A percentile compares a stretch with the other conserved stretches of the same genome.
These are phyloP conservation scores for Yarrowia keelungensis DNA, from an alignment of 805 yeast genomes.

Conservation along the genomic window DNA sequence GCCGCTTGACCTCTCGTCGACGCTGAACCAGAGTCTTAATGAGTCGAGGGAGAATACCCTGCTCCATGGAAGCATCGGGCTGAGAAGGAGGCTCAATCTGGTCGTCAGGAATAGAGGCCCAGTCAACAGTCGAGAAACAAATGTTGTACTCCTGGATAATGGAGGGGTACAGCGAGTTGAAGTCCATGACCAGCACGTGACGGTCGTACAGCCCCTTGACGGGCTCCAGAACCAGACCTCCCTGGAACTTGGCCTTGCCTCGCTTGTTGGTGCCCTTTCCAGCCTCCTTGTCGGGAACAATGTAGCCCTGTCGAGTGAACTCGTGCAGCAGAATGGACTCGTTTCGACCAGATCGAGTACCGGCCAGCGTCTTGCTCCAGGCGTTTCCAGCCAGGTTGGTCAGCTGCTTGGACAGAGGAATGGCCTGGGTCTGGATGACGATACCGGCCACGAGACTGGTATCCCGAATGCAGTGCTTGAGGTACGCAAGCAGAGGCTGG, in stretches of 20 bases:
- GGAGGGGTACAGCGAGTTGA: slow-evolving; percentile 95
- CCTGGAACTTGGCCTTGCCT: slow-evolving; percentile 79
- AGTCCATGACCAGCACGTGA: slow-evolving; percentile 93
- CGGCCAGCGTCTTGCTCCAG: slow-evolving; percentile 93
- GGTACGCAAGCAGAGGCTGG: slow-evolving; percentile 67
- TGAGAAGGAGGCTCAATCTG: slow-evolving; percentile 71
- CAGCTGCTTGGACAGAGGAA: slow-evolving; percentile 87
- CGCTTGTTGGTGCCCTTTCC: slow-evolving; percentile 54
- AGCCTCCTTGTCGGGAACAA: slow-evolving; percentile 86
- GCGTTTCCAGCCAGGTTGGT: slow-evolving; percentile 96
- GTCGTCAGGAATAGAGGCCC: slow-evolving; percentile 56
- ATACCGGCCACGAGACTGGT: slow-evolving; percentile 77
- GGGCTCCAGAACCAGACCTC: slow-evolving; percentile 97
- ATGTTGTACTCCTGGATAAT: slow-evolving; percentile 96
- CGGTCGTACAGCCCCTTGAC: slow-evolving; percentile 92
- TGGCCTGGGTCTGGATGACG: slow-evolving; percentile 81
- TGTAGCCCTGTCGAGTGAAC: slow-evolving; percentile 75
- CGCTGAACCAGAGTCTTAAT: slow-evolving; percentile 84
- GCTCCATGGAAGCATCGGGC: slow-evolving; percentile 64
- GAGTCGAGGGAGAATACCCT: slow-evolving; percentile 87
- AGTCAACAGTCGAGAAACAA: slow-evolving; percentile 92
- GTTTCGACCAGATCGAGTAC: slow-evolving; percentile 95
- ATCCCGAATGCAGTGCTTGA: slow-evolving; percentile 70
- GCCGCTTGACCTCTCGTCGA: slow-evolving; percentile 89
- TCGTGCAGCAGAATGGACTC: slow-evolving; percentile 93